Percentiles rank a stretch among this genome's conserved stretches.
These are phyloP conservation scores for Phaeophleospora eucalypticola DNA, from an alignment of 2,329 filamentous ascomycete species.

Conservation along the genomic window DNA sequence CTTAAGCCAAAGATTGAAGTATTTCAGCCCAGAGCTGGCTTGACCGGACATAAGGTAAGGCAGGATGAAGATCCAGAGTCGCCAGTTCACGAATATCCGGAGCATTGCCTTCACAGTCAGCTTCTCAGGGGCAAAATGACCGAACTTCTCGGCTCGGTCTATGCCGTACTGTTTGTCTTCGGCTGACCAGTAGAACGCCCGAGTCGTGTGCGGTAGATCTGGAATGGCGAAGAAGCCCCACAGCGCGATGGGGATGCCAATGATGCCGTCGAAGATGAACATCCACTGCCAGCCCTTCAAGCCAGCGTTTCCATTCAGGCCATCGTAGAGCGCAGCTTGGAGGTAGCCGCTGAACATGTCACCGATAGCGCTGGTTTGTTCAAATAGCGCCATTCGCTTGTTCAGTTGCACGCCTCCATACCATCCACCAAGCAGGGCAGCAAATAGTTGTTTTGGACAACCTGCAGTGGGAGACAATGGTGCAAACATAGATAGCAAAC, in stretches of 20 bases:
- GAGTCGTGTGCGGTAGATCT: conserved; percentile 48
- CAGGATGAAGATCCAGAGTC: conserved; percentile 11
- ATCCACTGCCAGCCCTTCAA: conserved; percentile 49
- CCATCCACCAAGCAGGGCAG: conserved; percentile 46
- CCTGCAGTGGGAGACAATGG: no score
- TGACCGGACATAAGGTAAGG: conserved; percentile 10
- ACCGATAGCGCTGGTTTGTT: conserved; percentile 44
- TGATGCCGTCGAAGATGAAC: conserved; percentile 50
- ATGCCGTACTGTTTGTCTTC: conserved; percentile 11
- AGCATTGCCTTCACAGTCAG: conserved; percentile 5
- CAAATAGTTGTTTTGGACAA: no score
- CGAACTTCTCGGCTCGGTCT: conserved; percentile 10
- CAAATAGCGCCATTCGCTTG: conserved; percentile 51
- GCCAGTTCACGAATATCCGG: conserved; percentile 14
- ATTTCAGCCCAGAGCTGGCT: conserved; percentile 8
- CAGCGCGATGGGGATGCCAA: conserved; percentile 50
- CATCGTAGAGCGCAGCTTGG: conserved; percentile 50
- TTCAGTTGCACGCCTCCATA: conserved; percentile 48
- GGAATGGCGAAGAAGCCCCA: conserved; percentile 48
- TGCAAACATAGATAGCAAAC: no score
- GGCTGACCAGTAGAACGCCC: conserved; percentile 43
- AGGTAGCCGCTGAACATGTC: conserved; percentile 51
- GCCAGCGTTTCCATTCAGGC: conserved; percentile 39
- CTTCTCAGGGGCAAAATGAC: conserved; percentile 6
- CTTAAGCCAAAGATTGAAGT: conserved; percentile 19